A percentile compares a stretch with the other conserved stretches of the same genome.
Conservation (phyloP, 805 yeast genomes). For the Yarrowia osloensis region DNA sequence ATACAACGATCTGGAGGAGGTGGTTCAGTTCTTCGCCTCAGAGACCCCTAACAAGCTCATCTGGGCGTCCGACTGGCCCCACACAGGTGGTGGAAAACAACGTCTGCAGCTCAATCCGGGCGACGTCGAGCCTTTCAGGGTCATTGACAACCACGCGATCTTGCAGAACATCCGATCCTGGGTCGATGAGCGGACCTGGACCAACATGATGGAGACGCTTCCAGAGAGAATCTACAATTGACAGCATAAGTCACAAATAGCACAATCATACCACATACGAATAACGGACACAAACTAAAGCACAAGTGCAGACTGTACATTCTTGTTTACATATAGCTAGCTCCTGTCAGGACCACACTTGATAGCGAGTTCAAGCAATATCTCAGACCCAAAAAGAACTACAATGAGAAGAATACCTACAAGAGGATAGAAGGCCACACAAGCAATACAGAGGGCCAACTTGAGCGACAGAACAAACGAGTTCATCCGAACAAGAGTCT, state of each 20-base stretch:
- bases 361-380: constrained; percentile 8
- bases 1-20: constrained; percentile 10
- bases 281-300: too few species aligned
- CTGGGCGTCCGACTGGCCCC: constrained; percentile 27
- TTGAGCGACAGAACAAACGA: constrained; percentile 3
- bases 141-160: constrained; percentile 7
- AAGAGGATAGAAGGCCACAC: constrained; percentile 2
- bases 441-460: constrained; percentile 8
- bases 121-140: constrained; percentile 13
- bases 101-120: not conserved
- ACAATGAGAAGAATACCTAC: not conserved
- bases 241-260: not conserved
- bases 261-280: too few species aligned
- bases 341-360: constrained; percentile 11
- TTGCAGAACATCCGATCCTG: constrained; percentile 1
- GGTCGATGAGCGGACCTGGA: constrained; percentile 22
- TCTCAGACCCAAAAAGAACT: constrained; percentile 26
- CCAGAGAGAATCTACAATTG: constrained; percentile 10
- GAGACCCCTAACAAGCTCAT: constrained; percentile 27
- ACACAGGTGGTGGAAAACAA: constrained; percentile 22
- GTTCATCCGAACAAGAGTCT: constrained; percentile 17
- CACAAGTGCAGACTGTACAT: not conserved
- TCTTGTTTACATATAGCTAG: not conserved
- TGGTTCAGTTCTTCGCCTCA: constrained; percentile 11
- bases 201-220: constrained; percentile 14